Evolutionary conservation across 2,329 filamentous ascomycete genomes (phyloP).

Genomic region (Aspergillus sp.): DNA sequence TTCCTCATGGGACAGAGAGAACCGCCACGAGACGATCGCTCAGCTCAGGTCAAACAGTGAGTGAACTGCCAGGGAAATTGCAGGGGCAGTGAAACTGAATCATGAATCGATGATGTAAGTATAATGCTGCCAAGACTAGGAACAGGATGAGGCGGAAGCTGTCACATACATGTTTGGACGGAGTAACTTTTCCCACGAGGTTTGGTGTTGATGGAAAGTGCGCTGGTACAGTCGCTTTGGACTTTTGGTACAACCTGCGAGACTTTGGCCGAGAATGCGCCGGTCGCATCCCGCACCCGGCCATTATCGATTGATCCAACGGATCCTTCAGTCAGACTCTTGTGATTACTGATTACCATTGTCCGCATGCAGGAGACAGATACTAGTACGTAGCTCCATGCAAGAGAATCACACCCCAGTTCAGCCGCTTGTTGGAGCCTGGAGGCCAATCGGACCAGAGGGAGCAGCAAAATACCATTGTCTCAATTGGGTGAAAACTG

Average conservation of each 20-base stretch:
- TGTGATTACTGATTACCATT: neutral
- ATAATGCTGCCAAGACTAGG: conserved; percentile 7
- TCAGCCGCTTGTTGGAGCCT: conserved; percentile 2
- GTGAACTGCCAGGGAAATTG: neutral
- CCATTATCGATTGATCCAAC: neutral
- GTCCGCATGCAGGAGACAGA: conserved; percentile 16
- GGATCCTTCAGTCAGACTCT: neutral
- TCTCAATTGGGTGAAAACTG: neutral
- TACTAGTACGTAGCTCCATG: conserved; percentile 1
- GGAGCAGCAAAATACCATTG: conserved; percentile 1
- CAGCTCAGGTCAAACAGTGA: neutral
- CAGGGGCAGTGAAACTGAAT: neutral
- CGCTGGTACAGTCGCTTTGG: neutral
- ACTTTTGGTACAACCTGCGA: neutral
- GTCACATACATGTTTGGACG: neutral
- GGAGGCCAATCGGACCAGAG: neutral
- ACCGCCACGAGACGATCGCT: neutral
- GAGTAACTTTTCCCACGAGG: neutral
- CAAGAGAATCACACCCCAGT: conserved; percentile 9
- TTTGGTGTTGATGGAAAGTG: neutral
- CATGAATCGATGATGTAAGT: neutral
- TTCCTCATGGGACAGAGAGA: neutral
- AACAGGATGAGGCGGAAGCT: neutral
- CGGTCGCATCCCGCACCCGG: conserved; percentile 4
- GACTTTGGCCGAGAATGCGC: neutral